phyloP scores from a whole-genome alignment of 257 asterid species.

The Coffea canephora region DNA sequence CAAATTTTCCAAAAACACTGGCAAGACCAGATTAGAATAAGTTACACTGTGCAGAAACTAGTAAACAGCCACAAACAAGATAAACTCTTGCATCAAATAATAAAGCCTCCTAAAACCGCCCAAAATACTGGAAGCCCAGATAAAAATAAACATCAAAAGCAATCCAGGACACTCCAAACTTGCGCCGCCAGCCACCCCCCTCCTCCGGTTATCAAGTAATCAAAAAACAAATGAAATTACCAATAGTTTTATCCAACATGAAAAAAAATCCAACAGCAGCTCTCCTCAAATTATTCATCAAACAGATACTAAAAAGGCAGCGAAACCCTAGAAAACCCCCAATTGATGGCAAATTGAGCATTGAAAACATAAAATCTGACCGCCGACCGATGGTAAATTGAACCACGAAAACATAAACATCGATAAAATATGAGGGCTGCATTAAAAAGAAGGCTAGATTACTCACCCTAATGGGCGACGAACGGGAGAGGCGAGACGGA shows the following conservation, averaged over 20 bases:
- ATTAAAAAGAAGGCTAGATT: neutral
- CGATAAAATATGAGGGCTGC: neutral
- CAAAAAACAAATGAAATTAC: neutral
- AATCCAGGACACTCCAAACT: neutral
- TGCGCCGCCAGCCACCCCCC: too few relatives aligned
- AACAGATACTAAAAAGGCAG: neutral
- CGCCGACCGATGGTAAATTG: neutral
- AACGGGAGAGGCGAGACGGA: constrained; percentile 12
- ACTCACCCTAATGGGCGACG: constrained; percentile 11
- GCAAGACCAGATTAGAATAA: too few relatives aligned
- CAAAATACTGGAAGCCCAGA: neutral
- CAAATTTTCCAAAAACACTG: too few relatives aligned
- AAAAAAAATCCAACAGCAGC: too few relatives aligned
- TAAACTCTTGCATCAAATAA: neutral
- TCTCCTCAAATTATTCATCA: neutral
- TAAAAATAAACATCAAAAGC: neutral
- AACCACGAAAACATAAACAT: neutral
- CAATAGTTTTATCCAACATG: neutral
- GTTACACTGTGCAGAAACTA: too few relatives aligned
- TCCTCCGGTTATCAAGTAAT: neutral
- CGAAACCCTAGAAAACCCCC: neutral
- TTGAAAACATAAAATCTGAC: neutral
- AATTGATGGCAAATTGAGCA: neutral
- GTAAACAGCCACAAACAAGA: neutral
- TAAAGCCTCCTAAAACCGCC: neutral